phyloP scores from a whole-genome alignment of 345 rosid genomes.

The Litchi chinensis region DNA sequence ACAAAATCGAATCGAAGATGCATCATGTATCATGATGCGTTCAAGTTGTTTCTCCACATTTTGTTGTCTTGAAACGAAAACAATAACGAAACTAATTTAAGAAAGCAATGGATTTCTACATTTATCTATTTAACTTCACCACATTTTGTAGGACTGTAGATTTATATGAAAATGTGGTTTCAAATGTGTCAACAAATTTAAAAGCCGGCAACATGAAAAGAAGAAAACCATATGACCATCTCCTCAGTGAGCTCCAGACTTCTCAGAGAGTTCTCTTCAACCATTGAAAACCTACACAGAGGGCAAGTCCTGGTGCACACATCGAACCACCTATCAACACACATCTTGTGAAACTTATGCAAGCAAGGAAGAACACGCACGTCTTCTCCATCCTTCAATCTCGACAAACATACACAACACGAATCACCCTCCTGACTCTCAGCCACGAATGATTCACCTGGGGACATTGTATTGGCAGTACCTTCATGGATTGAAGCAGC shows the following conservation, averaged over 20 bases:
- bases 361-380: conserved; percentile 59
- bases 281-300: conserved; percentile 61
- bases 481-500: conserved; percentile 7
- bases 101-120: neutral
- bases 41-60: too few relatives aligned
- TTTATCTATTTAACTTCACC: neutral
- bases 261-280: conserved; percentile 19
- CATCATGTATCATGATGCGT: too few relatives aligned
- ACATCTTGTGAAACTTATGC: conserved; percentile 67
- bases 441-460: neutral
- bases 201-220: conserved; percentile 52
- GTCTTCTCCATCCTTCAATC: conserved; percentile 43
- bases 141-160: neutral
- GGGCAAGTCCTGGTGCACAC: conserved; percentile 69
- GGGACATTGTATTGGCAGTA: neutral
- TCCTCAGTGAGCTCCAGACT: conserved; percentile 58
- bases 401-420: conserved; percentile 70
- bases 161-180: neutral
- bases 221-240: conserved; percentile 64
- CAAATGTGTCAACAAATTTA: conserved; percentile 2
- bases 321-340: conserved; percentile 70
- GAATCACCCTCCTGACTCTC: conserved; percentile 34
- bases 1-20: too few relatives aligned
- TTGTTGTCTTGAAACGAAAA: too few relatives aligned
- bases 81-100: neutral